Conservation (phyloP, 139 green algal genomes). For the Haematococcus lacustris region DNA sequence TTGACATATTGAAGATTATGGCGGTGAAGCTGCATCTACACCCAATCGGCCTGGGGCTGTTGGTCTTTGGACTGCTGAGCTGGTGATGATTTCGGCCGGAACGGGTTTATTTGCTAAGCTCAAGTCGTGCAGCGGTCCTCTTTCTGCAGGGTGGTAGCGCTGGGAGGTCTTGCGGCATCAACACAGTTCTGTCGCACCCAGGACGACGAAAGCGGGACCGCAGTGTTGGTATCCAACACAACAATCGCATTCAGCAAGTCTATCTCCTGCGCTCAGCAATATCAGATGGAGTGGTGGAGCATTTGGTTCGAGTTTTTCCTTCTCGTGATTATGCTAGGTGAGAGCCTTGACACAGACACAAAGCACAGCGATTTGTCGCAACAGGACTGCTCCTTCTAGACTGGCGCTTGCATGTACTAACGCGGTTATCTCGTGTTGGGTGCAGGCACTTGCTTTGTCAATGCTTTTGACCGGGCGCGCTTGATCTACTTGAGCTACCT, state of each 20-base stretch:
- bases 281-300: constrained; percentile 24
- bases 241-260: background rate
- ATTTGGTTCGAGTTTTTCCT: constrained; percentile 28
- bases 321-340: constrained; percentile 18
- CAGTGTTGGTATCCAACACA: background rate
- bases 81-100: background rate
- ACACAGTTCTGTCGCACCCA: constrained; percentile 11
- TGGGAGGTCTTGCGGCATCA: constrained; percentile 12
- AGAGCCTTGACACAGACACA: too few species aligned
- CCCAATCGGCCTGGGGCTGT: constrained; percentile 16
- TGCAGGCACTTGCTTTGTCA: too few species aligned
- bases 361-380: too few species aligned
- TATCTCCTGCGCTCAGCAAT: constrained; percentile 6
- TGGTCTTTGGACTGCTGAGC: constrained; percentile 14
- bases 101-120: background rate
- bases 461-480: constrained; percentile 16
- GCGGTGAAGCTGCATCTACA: constrained; percentile 20
- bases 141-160: constrained; percentile 13
- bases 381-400: too few species aligned
- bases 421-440: too few species aligned
- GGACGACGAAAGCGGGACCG: background rate
- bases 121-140: background rate
- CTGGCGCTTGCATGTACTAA: too few species aligned
- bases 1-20: too few species aligned
- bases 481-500: constrained; percentile 27